A percentile compares a stretch with the other conserved stretches of the same genome.
Conservation (phyloP, 2,329 filamentous ascomycete species). For the Metarhizium anisopliae region DNA sequence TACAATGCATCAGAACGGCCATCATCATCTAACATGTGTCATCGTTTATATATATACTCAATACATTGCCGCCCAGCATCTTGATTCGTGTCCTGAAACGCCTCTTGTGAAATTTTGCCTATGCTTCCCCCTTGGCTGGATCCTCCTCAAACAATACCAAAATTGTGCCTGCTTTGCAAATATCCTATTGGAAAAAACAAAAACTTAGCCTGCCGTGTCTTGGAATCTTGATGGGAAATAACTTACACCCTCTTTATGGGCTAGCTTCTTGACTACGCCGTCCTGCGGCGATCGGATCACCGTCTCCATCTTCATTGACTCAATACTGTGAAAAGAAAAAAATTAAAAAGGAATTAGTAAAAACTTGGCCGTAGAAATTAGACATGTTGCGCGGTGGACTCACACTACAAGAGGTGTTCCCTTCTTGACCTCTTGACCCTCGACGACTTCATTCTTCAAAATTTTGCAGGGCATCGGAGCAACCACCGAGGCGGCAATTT, state of each 20-base stretch:
- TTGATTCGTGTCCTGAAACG: constrained; percentile 6
- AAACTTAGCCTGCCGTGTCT: neutral
- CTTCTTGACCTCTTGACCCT: constrained; percentile 75
- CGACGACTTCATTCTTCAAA: constrained; percentile 75
- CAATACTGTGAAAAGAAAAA: constrained; percentile 42
- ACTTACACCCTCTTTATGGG: constrained; percentile 66
- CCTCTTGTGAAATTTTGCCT: constrained; percentile 6
- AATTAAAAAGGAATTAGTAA: neutral
- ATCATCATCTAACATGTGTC: neutral
- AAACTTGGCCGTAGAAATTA: neutral
- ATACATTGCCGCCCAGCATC: no score
- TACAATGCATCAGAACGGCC: neutral
- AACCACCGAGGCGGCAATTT: constrained; percentile 70
- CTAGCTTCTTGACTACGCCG: constrained; percentile 62
- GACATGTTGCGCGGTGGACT: constrained; percentile 22
- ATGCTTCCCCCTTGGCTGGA: constrained; percentile 19
- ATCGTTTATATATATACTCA: constrained; percentile 2
- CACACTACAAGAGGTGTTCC: constrained; percentile 79
- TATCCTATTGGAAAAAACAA: constrained; percentile 41
- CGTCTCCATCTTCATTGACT: constrained; percentile 88
- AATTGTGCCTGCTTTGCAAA: constrained; percentile 68
- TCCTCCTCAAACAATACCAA: constrained; percentile 62
- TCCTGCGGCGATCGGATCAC: constrained; percentile 70
- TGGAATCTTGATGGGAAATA: no score
- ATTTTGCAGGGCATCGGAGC: constrained; percentile 98